Evolutionary conservation across 2,329 filamentous ascomycete species (phyloP).

Genomic region (Neonectria punicea): DNA sequence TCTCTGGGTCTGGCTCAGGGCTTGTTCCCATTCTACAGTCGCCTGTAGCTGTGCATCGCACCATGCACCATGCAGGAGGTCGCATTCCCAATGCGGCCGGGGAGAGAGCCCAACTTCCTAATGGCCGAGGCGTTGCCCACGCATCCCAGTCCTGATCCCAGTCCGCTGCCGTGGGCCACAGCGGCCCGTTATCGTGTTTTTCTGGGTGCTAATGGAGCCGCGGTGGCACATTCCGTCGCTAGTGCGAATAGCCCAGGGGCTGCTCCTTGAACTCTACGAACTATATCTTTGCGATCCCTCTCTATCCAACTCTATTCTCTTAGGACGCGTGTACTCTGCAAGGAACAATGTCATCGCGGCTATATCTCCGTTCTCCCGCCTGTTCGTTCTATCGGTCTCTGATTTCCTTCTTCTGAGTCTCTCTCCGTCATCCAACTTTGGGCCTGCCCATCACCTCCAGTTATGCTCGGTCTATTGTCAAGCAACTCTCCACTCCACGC

Average conservation of each 20-base stretch:
- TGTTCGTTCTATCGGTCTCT: not conserved
- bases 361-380: conserved; percentile 18
- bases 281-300: not conserved
- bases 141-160: not conserved
- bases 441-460: not conserved
- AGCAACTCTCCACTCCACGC: conserved; percentile 22
- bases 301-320: conserved; percentile 7
- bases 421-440: conserved; percentile 4
- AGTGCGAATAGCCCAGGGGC: not conserved
- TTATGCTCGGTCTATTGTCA: conserved; percentile 24
- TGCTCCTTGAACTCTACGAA: not conserved
- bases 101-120: not conserved
- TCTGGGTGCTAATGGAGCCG: not conserved
- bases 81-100: conserved; percentile 26
- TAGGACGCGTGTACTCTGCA: conserved; percentile 1
- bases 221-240: not conserved
- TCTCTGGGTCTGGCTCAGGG: conserved; percentile 15
- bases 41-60: not conserved
- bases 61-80: conserved; percentile 42
- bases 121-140: not conserved
- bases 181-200: not conserved
- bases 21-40: not conserved
- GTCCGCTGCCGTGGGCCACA: not conserved
- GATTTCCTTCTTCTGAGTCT: not conserved
- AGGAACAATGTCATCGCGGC: conserved; percentile 4